Percentiles rank a stretch among this genome's conserved stretches.
Conservation (phyloP, 2,329 filamentous ascomycete genomes). For the Hysterium pulicare region DNA sequence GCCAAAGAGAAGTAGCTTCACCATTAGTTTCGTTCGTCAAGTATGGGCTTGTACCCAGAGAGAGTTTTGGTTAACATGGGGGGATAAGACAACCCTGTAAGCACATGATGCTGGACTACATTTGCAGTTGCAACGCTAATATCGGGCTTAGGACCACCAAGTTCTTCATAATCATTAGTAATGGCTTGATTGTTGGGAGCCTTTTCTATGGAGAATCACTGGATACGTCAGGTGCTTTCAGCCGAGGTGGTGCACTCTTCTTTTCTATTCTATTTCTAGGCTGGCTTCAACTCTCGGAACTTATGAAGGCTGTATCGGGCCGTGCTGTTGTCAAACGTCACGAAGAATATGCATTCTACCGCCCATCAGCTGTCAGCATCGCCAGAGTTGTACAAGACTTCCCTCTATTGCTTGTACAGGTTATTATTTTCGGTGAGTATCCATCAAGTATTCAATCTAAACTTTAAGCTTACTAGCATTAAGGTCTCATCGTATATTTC, state of each 20-base stretch:
- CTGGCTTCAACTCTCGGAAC: conserved; percentile 70
- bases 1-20: conserved; percentile 27
- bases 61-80: conserved; percentile 13
- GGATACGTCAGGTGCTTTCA: conserved; percentile 66
- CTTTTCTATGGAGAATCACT: conserved; percentile 71
- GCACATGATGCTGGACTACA: conserved; percentile 63
- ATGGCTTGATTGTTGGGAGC: conserved; percentile 71
- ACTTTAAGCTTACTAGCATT: conserved; percentile 9
- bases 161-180: conserved; percentile 64
- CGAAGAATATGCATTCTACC: conserved; percentile 76
- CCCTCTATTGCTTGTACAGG: conserved; percentile 70
- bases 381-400: conserved; percentile 78
- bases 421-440: conserved; percentile 60
- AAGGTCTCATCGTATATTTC: conserved; percentile 61
- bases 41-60: background rate
- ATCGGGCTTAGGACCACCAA: conserved; percentile 59
- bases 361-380: conserved; percentile 77
- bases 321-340: conserved; percentile 88
- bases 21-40: conserved; percentile 1
- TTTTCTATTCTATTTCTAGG: conserved; percentile 79
- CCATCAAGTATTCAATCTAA: background rate
- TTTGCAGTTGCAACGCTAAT: conserved; percentile 64
- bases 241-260: conserved; percentile 73
- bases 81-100: conserved; percentile 72
- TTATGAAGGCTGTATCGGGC: conserved; percentile 51